phyloP scores from a whole-genome alignment of 108 stramenopile genomes.

The Pseudonitzschia pungens region DNA sequence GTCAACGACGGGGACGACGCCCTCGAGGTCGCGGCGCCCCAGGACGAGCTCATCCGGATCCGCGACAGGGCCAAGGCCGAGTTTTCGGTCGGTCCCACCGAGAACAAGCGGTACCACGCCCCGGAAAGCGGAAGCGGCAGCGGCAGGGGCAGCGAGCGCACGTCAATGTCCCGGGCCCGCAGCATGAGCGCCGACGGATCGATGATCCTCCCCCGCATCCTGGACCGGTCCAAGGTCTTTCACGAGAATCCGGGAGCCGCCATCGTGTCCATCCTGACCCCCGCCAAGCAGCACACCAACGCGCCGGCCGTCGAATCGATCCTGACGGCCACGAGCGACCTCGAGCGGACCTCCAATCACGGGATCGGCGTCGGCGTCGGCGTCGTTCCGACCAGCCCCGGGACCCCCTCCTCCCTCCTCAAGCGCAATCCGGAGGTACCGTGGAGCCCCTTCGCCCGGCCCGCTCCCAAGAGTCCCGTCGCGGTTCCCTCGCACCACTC shows the following conservation, averaged over 20 bases:
- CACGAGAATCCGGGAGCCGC: constrained; percentile 60
- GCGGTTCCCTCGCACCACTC: not conserved
- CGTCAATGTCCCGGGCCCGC: no score
- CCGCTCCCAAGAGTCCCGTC: no score
- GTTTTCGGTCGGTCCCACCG: constrained; percentile 28
- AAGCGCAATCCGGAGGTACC: no score
- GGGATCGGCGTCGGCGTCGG: no score
- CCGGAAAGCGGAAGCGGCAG: not conserved
- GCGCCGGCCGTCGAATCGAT: not conserved
- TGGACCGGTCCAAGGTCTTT: constrained; percentile 43
- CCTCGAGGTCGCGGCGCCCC: constrained; percentile 2
- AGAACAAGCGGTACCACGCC: constrained; percentile 39
- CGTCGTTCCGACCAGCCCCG: no score
- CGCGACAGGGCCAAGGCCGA: constrained; percentile 40
- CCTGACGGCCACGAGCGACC: constrained; percentile 8
- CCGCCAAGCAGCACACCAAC: constrained; percentile 10
- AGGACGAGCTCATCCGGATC: constrained; percentile 21
- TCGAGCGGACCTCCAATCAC: not conserved
- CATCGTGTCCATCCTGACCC: constrained; percentile 48
- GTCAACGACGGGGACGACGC: constrained; percentile 9
- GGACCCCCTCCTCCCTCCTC: no score
- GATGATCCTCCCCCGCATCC: constrained; percentile 24
- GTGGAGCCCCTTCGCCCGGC: not conserved
- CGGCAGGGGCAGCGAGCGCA: not conserved
- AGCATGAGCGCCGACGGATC: no score